Evolutionary conservation across 2,329 filamentous ascomycete genomes (phyloP).

Genomic region (Podosphaera xanthii): DNA sequence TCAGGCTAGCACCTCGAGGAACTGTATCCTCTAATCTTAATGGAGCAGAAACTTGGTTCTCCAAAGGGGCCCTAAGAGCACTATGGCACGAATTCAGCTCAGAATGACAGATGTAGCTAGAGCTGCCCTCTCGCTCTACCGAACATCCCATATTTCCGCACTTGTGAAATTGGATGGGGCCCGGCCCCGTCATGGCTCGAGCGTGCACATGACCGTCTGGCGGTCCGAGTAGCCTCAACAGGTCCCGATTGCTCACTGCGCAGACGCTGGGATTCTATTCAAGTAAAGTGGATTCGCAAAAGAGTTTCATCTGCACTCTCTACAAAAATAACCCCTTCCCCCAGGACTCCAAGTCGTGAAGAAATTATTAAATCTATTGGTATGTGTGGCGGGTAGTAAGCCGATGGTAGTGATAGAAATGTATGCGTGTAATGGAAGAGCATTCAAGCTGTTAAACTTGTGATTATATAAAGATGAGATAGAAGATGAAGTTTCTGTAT

Average conservation of each 20-base stretch:
- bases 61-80: not conserved
- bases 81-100: not conserved
- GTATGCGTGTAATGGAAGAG: too few species aligned
- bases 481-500: too few species aligned
- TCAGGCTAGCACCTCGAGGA: too few species aligned
- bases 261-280: not conserved
- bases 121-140: not conserved
- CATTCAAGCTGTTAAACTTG: too few species aligned
- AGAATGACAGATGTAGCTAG: not conserved
- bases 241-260: not conserved
- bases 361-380: not conserved
- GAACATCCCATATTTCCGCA: not conserved
- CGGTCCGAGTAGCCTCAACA: not conserved
- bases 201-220: not conserved
- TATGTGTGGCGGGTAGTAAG: too few species aligned
- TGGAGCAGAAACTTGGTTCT: too few species aligned
- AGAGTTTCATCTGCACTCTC: not conserved
- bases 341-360: not conserved
- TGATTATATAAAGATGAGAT: too few species aligned
- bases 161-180: not conserved
- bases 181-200: not conserved
- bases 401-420: too few species aligned
- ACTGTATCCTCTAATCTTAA: too few species aligned
- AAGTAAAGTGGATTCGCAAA: not conserved
- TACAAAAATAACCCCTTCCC: not conserved